A percentile compares a stretch with the other conserved stretches of the same genome.
phyloP scores from a whole-genome alignment of 176 grass and related monocot genomes.

The Juncus effusus region DNA sequence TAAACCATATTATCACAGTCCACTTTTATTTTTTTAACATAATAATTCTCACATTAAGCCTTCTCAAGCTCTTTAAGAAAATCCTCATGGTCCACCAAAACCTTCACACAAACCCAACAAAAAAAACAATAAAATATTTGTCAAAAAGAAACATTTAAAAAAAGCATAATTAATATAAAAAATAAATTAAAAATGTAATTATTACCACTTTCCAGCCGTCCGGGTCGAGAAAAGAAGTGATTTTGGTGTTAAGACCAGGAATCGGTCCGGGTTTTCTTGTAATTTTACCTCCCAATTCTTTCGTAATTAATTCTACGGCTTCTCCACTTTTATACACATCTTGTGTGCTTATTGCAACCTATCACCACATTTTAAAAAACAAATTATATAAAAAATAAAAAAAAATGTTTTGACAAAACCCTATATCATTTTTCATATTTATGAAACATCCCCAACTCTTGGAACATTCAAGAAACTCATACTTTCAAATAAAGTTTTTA shows the following conservation, averaged over 20 bases:
- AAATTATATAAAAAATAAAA: not conserved
- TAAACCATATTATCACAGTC: not conserved
- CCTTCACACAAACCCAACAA: conserved; percentile 29
- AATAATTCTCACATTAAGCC: not conserved
- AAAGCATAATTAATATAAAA: not conserved
- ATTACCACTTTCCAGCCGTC: conserved; percentile 99
- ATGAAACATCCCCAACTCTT: too few relatives aligned
- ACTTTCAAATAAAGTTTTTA: too few relatives aligned
- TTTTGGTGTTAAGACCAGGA: conserved; percentile 84
- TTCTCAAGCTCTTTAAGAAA: conserved; percentile 75
- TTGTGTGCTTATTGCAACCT: conserved; percentile 93
- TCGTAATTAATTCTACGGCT: conserved; percentile 59
- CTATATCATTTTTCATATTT: too few relatives aligned
- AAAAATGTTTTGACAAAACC: too few relatives aligned
- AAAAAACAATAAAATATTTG: conserved; percentile 4
- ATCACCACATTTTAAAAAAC: conserved; percentile 1
- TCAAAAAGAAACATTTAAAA: not conserved
- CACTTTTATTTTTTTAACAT: too few relatives aligned
- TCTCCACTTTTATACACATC: conserved; percentile 92
- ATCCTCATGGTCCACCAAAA: conserved; percentile 69
- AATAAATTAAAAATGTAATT: conserved; percentile 3
- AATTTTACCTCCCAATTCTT: conserved; percentile 91
- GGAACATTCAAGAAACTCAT: too few relatives aligned
- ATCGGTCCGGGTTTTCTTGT: conserved; percentile 74
- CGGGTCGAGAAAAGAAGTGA: conserved; percentile 87